Evolutionary conservation across 2,329 filamentous ascomycete genomes (phyloP), one percentile per base, ranked within the genome.

Genomic region (Pseudohalonectria lignicola): DNA sequence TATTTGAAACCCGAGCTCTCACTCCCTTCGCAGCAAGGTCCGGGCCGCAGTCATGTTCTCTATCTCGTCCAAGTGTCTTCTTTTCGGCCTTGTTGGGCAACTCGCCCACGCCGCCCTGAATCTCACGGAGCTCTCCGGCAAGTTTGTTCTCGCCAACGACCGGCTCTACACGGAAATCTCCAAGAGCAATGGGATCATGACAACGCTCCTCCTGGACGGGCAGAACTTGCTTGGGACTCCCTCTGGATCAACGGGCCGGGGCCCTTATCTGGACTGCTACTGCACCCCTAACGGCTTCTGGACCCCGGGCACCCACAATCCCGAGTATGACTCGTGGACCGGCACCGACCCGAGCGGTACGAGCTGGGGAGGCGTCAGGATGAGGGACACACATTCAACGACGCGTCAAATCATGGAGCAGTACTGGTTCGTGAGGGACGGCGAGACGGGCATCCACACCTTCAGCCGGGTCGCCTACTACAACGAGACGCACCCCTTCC

Each of bases 401-500:
- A 78, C 74, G 0, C 73, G 74, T 2, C 74, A 79, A 48, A 48
- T 69, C 5, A 58, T 81, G 13, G 67, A 79, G 47, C 75, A 79
- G 48, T 80, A 79, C 52, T 80, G 73, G 71, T 80, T 80, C 46
- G 55, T 80, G 3, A 61, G 71, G 10, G 74, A 77, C 32, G 69
- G 69, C 16, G 34, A 36, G 16, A 36, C 34, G 9, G 34, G 34
- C 7, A 15, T 36, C 20, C 34, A 36, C 23, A 36, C 34, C 2
- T 80, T 79, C 53, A 71, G 65, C 41, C 66, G 74, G n/a, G 53
- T 77, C 9, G 62, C 66, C 1, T 81, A 81, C 45, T 59, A 73
- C 51, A 79, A 78, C 23, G 62, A 67, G 41, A 68, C 66, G 1
- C 67, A 58, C 2, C 74, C 73, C 0, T 71, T 71, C 42, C 54